Evolutionary conservation across 345 rosid species (phyloP).

Genomic region (Litchi chinensis): DNA sequence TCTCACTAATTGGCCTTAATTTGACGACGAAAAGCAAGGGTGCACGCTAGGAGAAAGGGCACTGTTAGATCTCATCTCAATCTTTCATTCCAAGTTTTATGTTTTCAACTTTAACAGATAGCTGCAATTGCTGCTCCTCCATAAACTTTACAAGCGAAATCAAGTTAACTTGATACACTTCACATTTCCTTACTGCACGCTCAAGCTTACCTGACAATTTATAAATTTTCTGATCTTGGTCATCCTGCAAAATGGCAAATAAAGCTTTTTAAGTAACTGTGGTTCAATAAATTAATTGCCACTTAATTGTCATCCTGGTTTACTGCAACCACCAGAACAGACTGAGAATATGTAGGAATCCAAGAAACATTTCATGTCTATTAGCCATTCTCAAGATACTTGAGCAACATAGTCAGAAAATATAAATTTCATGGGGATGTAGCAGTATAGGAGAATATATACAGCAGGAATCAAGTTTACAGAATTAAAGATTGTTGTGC

Average conservation of each 20-base stretch:
- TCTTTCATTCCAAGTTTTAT: slow-evolving; percentile 46
- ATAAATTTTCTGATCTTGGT: slow-evolving; percentile 47
- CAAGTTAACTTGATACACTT: slow-evolving; percentile 53
- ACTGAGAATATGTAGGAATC: background rate
- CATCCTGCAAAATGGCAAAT: slow-evolving; percentile 38
- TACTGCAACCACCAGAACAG: background rate
- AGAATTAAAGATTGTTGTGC: background rate
- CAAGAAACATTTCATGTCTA: background rate
- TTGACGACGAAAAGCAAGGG: too few relatives aligned
- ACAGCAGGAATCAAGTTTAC: slow-evolving; percentile 1
- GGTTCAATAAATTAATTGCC: too few relatives aligned
- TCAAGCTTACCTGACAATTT: slow-evolving; percentile 45
- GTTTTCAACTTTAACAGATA: slow-evolving; percentile 46
- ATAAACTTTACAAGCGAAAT: slow-evolving; percentile 54
- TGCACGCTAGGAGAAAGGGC: background rate
- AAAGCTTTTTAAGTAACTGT: background rate
- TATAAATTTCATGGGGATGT: background rate
- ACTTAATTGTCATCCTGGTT: background rate
- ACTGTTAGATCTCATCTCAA: background rate
- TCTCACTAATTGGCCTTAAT: background rate
- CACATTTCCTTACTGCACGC: slow-evolving; percentile 45
- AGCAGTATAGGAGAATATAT: background rate
- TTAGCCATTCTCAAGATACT: background rate
- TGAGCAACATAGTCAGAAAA: background rate
- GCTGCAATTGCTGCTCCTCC: slow-evolving; percentile 53